Conservation (phyloP, 441 rosid species). For the Eutrema salsugineum region DNA sequence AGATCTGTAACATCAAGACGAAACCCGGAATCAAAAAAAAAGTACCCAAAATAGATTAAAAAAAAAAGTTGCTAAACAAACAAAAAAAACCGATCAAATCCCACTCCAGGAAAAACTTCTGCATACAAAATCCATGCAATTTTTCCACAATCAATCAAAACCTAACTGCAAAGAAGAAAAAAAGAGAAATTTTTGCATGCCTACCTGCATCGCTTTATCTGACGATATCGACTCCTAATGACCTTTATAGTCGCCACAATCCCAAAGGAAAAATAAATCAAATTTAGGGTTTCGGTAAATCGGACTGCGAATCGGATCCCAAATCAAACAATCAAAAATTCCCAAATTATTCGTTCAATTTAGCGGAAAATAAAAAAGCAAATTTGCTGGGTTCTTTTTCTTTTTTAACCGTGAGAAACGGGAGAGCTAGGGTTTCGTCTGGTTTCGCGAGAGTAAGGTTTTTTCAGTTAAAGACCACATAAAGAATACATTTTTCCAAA, state of each 20-base stretch:
- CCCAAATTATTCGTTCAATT: constrained; percentile 35
- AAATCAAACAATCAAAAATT: constrained; percentile 9
- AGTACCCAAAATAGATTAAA: constrained; percentile 16
- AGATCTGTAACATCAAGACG: constrained; percentile 60
- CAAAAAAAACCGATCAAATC: constrained; percentile 25
- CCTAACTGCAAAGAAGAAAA: not conserved
- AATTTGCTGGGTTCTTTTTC: constrained; percentile 4
- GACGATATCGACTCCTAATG: constrained; percentile 32
- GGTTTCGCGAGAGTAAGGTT: constrained; percentile 52
- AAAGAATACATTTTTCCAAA: constrained; percentile 23
- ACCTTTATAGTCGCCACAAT: constrained; percentile 35
- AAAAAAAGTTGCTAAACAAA: constrained; percentile 16
- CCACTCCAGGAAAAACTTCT: constrained; percentile 21
- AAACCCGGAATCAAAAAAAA: constrained; percentile 32
- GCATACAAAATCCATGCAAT: not conserved
- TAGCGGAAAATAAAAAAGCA: constrained; percentile 13
- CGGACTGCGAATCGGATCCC: constrained; percentile 49
- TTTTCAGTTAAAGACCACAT: constrained; percentile 30
- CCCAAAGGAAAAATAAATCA: constrained; percentile 11
- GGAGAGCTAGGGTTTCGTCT: constrained; percentile 74
- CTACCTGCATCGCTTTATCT: constrained; percentile 47
- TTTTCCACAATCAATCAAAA: constrained; percentile 13
- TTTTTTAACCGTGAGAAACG: constrained; percentile 48
- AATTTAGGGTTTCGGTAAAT: constrained; percentile 38
- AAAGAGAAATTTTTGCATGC: constrained; percentile 16